Percentiles rank a stretch among this genome's conserved stretches.
These are phyloP conservation scores for Neonectria neomacrospora DNA, from an alignment of 2,329 filamentous ascomycete genomes.

Conservation along the genomic window DNA sequence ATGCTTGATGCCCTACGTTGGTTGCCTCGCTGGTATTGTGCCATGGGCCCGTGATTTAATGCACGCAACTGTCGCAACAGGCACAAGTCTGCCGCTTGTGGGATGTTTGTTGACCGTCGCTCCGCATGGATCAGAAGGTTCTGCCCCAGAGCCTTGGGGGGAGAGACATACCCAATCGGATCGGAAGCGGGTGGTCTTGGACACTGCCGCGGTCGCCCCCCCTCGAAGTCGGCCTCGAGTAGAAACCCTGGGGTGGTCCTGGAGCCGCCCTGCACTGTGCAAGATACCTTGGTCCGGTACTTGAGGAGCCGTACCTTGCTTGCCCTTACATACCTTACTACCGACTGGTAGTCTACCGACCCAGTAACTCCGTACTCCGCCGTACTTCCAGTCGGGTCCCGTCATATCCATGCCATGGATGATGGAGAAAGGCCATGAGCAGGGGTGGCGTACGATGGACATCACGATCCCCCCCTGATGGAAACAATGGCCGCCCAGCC, in stretches of 20 bases:
- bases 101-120: conserved; percentile 41
- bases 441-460: conserved; percentile 3
- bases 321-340: conserved; percentile 19
- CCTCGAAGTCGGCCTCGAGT: conserved; percentile 13
- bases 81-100: conserved; percentile 42
- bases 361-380: background rate
- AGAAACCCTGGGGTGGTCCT: background rate
- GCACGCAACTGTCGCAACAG: conserved; percentile 45
- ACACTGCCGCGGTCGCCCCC: conserved; percentile 30
- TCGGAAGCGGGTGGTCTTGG: conserved; percentile 35
- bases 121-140: conserved; percentile 40
- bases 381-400: background rate
- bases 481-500: conserved; percentile 5
- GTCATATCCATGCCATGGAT: background rate
- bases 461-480: background rate
- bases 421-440: background rate
- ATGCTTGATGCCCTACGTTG: conserved; percentile 22
- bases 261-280: conserved; percentile 40
- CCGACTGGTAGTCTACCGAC: conserved; percentile 1
- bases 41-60: conserved; percentile 40
- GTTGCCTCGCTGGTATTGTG: conserved; percentile 26
- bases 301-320: conserved; percentile 20
- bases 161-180: conserved; percentile 41
- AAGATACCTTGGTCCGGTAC: conserved; percentile 30
- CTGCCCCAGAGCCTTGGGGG: conserved; percentile 32